Percentiles rank a stretch among this genome's conserved stretches.
Evolutionary conservation across 805 yeast species (phyloP).

Genomic region (Hanseniaspora valbyensis): DNA sequence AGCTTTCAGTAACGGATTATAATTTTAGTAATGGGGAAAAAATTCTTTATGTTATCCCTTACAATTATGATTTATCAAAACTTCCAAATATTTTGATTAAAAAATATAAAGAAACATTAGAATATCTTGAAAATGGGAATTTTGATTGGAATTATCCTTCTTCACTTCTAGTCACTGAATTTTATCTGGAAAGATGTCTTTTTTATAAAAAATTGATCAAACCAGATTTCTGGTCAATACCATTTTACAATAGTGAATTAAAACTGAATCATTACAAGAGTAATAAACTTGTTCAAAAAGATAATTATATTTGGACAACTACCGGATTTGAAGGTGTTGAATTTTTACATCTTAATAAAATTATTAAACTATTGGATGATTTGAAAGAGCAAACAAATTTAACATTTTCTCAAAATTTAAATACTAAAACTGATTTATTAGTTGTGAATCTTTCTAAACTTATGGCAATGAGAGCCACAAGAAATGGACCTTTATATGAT

Average conservation of each 20-base stretch:
- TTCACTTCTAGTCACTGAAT: conserved; percentile 48
- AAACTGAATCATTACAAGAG: conserved; percentile 9
- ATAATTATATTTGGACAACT: conserved; percentile 35
- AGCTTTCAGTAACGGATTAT: not conserved
- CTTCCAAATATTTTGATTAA: conserved; percentile 2
- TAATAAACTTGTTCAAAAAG: conserved; percentile 23
- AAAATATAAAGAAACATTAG: not conserved
- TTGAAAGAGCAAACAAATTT: conserved; percentile 23
- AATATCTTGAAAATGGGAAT: not conserved
- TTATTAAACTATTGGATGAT: conserved; percentile 43
- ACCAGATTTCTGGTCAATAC: conserved; percentile 56
- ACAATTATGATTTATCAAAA: not conserved
- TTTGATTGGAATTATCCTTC: not conserved
- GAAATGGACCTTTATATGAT: conserved; percentile 6
- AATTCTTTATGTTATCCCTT: conserved; percentile 7
- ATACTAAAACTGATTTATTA: conserved; percentile 25
- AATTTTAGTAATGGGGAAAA: not conserved
- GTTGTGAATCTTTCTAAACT: conserved; percentile 22
- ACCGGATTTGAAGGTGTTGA: conserved; percentile 76
- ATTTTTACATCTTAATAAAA: conserved; percentile 53
- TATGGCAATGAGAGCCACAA: conserved; percentile 4
- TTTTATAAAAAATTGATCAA: conserved; percentile 39
- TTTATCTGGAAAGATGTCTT: conserved; percentile 67
- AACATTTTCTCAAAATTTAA: conserved; percentile 21
- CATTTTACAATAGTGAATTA: conserved; percentile 30